Percentiles rank a stretch among this genome's conserved stretches.
Conservation (phyloP, 805 yeast genomes). For the Kazachstania martiniae region DNA sequence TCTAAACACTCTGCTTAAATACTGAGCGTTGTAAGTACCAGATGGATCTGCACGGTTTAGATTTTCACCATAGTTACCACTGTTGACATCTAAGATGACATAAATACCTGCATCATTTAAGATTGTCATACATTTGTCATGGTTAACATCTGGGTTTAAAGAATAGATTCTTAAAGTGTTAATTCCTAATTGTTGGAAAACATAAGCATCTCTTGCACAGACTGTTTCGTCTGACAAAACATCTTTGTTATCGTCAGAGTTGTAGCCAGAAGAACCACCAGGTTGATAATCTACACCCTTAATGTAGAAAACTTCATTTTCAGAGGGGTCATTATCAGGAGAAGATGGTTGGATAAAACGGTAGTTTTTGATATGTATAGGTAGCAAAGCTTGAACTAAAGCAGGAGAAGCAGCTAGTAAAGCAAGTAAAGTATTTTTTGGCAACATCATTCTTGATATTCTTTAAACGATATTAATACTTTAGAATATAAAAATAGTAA, state of each 20-base stretch:
- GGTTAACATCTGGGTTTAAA: constrained; percentile 72
- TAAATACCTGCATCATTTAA: constrained; percentile 88
- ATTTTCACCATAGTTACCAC: constrained; percentile 56
- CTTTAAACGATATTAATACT: not conserved
- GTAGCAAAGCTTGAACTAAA: constrained; percentile 38
- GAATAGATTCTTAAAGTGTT: constrained; percentile 82
- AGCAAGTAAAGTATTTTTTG: constrained; percentile 5
- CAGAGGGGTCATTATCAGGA: constrained; percentile 25
- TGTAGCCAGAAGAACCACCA: constrained; percentile 52
- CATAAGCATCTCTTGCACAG: constrained; percentile 74
- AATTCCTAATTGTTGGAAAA: constrained; percentile 69
- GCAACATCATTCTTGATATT: constrained; percentile 5
- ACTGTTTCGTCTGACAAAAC: constrained; percentile 58
- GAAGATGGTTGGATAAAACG: constrained; percentile 49
- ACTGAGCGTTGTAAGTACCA: constrained; percentile 57
- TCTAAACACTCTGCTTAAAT: constrained; percentile 70
- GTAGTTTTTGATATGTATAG: constrained; percentile 43
- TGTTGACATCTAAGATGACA: constrained; percentile 74
- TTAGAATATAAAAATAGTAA: not conserved
- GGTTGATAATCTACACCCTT: constrained; percentile 90
- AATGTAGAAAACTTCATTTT: constrained; percentile 55
- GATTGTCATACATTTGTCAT: constrained; percentile 85
- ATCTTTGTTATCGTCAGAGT: constrained; percentile 33
- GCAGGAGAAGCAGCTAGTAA: constrained; percentile 9
- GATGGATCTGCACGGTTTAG: constrained; percentile 62